Evolutionary conservation across 306 rosid species (phyloP), one percentile per base, ranked within the genome.

Genomic region (Glycine tomentella): DNA sequence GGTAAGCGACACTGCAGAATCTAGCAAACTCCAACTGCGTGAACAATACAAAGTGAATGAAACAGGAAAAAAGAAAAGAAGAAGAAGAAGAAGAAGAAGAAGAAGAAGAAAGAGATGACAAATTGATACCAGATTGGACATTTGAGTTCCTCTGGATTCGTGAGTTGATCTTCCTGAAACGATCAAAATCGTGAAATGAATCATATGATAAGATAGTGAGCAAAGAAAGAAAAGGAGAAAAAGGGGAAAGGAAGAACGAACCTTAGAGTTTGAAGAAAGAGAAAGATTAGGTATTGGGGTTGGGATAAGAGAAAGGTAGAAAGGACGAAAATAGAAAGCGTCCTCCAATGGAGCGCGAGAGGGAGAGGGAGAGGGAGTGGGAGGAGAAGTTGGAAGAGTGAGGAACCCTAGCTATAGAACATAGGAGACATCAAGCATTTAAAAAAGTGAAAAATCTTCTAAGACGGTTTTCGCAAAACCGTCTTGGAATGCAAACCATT

Each of bases 81-180:
- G 13, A 15, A 50, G 38, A 31, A 3, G 16, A n/a, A n/a, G n/a
- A n/a, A n/a, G n/a, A n/a, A n/a, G n/a, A n/a, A n/a, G n/a, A n/a
- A n/a, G n/a, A 10, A 12, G 36, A 13, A 10, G 17, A 69, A 74
- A 15, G 31, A 0, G 20, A 56, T 1, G 6, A 48, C n/a, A n/a
- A n/a, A 42, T 5, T 13, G 31, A 25, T 6, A 94, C 99, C 99
- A 95, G 16, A 95, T 93, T 15, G 99, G 99, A 61, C 99, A 95
- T 25, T 93, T 89, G 82, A 95, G 95, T 74, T 95, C 98, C 84
- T 95, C 97, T 3, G 93, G 90, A 86, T 78, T 58, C 9, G 49
- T 12, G 49, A n/a, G 74, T 50, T 70, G 78, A 64, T 66, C 40
- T 36, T 2, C 40, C 40, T 36, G 40, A 36, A 36, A 36, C 72